Evolutionary conservation across 768 basidiomycete genomes (phyloP).

Genomic region (Tylopilus vinaceipallidus): DNA sequence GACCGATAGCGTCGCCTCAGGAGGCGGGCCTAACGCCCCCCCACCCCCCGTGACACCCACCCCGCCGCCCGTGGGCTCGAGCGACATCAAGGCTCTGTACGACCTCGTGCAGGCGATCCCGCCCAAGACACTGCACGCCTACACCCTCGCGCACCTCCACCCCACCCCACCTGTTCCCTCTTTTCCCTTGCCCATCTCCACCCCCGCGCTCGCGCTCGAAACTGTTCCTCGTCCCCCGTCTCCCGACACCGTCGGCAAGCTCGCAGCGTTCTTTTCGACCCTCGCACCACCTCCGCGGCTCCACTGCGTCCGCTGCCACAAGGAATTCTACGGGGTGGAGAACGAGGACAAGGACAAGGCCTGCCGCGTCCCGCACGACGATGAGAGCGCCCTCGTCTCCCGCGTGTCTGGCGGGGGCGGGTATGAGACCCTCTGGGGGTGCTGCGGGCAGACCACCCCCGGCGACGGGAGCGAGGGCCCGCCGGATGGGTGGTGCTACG

Average conservation of each 20-base stretch:
- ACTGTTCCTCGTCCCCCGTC: conserved; percentile 25
- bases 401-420: conserved; percentile 43
- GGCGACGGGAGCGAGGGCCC: conserved; percentile 81
- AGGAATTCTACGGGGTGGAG: conserved; percentile 65
- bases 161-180: conserved; percentile 6
- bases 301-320: conserved; percentile 78
- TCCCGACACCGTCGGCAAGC: conserved; percentile 40
- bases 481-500: conserved; percentile 86
- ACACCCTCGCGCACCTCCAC: conserved; percentile 52
- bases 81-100: conserved; percentile 44
- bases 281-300: conserved; percentile 65
- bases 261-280: conserved; percentile 57
- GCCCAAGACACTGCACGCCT: conserved; percentile 62
- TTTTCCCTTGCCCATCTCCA: conserved; percentile 5
- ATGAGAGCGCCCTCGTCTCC: conserved; percentile 76
- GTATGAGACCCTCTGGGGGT: conserved; percentile 66
- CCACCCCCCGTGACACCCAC: conserved; percentile 31
- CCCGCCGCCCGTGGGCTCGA: conserved; percentile 38
- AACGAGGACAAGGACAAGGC: conserved; percentile 59
- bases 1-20: conserved; percentile 7
- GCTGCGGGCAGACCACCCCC: conserved; percentile 69
- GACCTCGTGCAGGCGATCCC: conserved; percentile 59
- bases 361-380: conserved; percentile 73
- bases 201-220: conserved; percentile 14
- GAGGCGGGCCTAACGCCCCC: conserved; percentile 11